A percentile compares a stretch with the other conserved stretches of the same genome.
These are phyloP conservation scores for Viola odorata DNA, from an alignment of 345 rosid species.

Conservation along the genomic window DNA sequence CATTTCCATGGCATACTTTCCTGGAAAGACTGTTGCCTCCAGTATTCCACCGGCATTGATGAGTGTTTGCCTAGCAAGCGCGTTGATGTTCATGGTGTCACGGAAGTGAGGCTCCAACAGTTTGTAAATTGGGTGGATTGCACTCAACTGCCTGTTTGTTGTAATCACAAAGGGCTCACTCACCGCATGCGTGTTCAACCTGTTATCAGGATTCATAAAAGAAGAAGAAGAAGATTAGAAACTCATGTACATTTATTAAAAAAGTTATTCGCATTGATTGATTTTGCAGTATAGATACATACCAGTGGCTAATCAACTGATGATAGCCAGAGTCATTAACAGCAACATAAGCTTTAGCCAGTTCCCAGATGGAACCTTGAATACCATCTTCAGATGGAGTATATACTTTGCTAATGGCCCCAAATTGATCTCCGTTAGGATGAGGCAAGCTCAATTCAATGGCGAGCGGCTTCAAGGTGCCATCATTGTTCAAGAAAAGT, in stretches of 20 bases:
- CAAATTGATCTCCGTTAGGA: slow-evolving; percentile 50
- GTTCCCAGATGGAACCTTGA: slow-evolving; percentile 60
- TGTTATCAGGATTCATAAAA: slow-evolving; percentile 1
- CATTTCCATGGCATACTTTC: slow-evolving; percentile 34
- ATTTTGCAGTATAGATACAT: slow-evolving; percentile 1
- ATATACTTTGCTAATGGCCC: slow-evolving; percentile 56
- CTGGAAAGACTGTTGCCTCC: slow-evolving; percentile 29
- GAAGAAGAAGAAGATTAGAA: not conserved
- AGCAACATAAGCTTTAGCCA: slow-evolving; percentile 77
- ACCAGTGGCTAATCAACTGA: slow-evolving; percentile 90
- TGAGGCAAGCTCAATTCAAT: slow-evolving; percentile 75
- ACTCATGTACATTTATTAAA: not conserved
- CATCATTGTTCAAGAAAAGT: slow-evolving; percentile 62
- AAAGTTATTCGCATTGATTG: not conserved
- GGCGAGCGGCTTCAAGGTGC: slow-evolving; percentile 69
- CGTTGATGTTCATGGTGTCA: slow-evolving; percentile 36
- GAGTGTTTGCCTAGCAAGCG: slow-evolving; percentile 20
- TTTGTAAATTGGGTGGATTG: slow-evolving; percentile 31
- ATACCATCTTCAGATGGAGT: slow-evolving; percentile 59
- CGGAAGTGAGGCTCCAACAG: slow-evolving; percentile 41
- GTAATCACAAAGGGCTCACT: slow-evolving; percentile 39
- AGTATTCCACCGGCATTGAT: slow-evolving; percentile 35
- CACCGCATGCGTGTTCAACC: slow-evolving; percentile 34
- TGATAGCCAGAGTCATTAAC: slow-evolving; percentile 82
- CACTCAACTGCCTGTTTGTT: slow-evolving; percentile 35